Conservation (phyloP, 306 rosid species). For the Quercus ilex region DNA sequence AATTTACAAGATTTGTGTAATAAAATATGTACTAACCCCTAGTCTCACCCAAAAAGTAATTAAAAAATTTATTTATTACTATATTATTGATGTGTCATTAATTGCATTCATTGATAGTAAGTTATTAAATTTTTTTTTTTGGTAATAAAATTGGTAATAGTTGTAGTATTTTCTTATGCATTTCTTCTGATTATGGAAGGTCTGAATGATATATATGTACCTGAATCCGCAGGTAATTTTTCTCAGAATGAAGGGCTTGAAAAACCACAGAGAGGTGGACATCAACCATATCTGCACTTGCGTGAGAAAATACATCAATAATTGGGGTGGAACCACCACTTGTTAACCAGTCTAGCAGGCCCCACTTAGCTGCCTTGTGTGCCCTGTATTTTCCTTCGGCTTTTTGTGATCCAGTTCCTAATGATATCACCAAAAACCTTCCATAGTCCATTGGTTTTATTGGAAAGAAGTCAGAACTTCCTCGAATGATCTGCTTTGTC, state of each 20-base stretch:
- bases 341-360: slow-evolving; percentile 44
- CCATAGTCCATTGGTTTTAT: slow-evolving; percentile 31
- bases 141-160: too few species aligned
- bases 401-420: slow-evolving; percentile 60
- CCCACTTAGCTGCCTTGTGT: slow-evolving; percentile 46
- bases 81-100: too few species aligned
- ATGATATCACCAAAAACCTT: slow-evolving; percentile 43
- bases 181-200: background rate
- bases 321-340: slow-evolving; percentile 42
- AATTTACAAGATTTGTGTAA: too few species aligned
- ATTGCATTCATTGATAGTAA: too few species aligned
- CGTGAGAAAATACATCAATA: slow-evolving; percentile 37
- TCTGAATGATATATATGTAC: background rate
- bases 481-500: slow-evolving; percentile 28
- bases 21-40: too few species aligned
- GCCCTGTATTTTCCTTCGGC: slow-evolving; percentile 37
- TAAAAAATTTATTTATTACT: too few species aligned
- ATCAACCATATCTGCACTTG: slow-evolving; percentile 55
- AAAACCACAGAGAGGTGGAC: slow-evolving; percentile 39
- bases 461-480: slow-evolving; percentile 21
- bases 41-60: too few species aligned
- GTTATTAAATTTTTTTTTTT: too few species aligned
- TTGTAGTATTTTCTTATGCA: too few species aligned
- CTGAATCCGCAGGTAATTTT: slow-evolving; percentile 54
- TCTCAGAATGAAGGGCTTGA: slow-evolving; percentile 39